phyloP scores from a whole-genome alignment of 176 grass and related monocot species.

The Carex parvula region DNA sequence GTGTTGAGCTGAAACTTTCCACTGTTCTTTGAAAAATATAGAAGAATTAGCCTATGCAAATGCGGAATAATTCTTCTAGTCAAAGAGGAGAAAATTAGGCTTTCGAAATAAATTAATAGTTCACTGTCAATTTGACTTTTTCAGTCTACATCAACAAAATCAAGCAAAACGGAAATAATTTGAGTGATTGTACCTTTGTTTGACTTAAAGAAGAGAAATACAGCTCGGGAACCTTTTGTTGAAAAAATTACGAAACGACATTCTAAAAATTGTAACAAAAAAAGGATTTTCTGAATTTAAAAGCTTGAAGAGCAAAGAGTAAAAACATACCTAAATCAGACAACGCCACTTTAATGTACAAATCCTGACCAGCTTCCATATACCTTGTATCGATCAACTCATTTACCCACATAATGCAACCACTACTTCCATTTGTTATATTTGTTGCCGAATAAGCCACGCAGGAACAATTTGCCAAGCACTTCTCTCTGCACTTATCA shows the following conservation, averaged over 20 bases:
- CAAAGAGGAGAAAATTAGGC: background rate
- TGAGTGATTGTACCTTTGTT: background rate
- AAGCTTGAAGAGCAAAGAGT: background rate
- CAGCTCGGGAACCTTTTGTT: background rate
- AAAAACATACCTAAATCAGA: constrained; percentile 37
- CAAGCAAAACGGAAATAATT: background rate
- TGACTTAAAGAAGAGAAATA: background rate
- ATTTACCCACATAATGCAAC: constrained; percentile 51
- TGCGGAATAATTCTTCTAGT: background rate
- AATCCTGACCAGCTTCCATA: constrained; percentile 30
- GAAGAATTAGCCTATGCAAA: background rate
- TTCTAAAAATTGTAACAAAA: background rate
- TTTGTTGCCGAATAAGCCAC: constrained; percentile 30
- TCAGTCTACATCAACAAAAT: background rate
- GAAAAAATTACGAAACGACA: background rate
- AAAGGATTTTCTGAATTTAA: background rate
- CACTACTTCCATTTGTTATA: constrained; percentile 25
- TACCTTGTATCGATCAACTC: constrained; percentile 40
- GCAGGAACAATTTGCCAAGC: constrained; percentile 49
- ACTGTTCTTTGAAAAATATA: background rate
- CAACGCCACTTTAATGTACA: constrained; percentile 39
- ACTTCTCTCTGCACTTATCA: constrained; percentile 29
- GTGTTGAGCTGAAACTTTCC: background rate
- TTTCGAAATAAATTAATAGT: background rate
- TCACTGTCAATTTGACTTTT: background rate